These are phyloP conservation scores for Alternaria brassicae DNA, from an alignment of 2,329 filamentous ascomycete genomes.

Conservation along the genomic window DNA sequence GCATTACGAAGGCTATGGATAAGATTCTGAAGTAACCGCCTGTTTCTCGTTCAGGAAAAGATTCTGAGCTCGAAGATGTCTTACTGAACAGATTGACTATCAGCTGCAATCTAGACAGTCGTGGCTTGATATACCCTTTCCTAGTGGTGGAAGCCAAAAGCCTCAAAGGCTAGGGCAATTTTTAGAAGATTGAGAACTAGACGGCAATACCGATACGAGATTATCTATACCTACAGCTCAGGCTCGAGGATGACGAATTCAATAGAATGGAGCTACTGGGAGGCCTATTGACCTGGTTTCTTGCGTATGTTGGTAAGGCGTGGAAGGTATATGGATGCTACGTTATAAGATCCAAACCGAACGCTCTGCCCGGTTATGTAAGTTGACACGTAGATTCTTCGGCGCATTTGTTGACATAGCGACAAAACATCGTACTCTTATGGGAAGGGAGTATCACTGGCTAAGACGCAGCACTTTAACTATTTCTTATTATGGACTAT, in stretches of 20 bases:
- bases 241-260: constrained; percentile 13
- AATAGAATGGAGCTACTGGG: constrained; percentile 24
- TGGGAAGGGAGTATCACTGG: constrained; percentile 28
- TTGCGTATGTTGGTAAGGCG: constrained; percentile 22
- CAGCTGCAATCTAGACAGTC: constrained; percentile 21
- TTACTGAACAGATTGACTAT: constrained; percentile 14
- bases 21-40: background rate
- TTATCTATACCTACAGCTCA: constrained; percentile 19
- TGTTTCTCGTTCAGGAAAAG: background rate
- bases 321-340: constrained; percentile 29
- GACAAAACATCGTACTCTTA: constrained; percentile 8
- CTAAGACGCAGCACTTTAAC: constrained; percentile 24
- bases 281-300: constrained; percentile 28
- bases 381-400: background rate
- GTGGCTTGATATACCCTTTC: constrained; percentile 28
- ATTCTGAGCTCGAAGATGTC: background rate
- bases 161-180: constrained; percentile 19
- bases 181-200: constrained; percentile 25
- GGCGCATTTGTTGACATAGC: background rate
- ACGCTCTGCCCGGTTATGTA: background rate
- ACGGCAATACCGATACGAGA: constrained; percentile 24
- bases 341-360: background rate
- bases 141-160: constrained; percentile 28
- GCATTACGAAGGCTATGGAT: background rate
- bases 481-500: constrained; percentile 30